Conservation (phyloP, 495 filamentous ascomycete species). For the Sporormia fimetaria region DNA sequence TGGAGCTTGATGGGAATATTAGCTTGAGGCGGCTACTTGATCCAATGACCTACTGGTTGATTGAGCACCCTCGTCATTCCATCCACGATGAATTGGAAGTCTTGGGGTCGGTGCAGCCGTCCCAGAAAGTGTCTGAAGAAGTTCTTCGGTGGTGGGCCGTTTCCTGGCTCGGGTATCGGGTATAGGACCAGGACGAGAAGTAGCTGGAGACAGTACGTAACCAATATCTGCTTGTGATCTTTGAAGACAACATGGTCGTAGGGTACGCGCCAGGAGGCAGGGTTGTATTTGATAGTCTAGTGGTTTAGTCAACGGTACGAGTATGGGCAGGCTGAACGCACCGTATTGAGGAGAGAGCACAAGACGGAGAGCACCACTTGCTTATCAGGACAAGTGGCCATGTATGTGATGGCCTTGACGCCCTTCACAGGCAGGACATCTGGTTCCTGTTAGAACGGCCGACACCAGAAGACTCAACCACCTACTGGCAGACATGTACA, state of each 20-base stretch:
- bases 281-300: conserved; percentile 92
- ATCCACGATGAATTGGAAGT: conserved; percentile 95
- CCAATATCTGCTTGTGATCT: conserved; percentile 81
- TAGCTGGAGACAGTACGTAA: conserved; percentile 84
- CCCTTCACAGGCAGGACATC: conserved; percentile 73
- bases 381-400: conserved; percentile 78
- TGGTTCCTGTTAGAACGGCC: conserved; percentile 25
- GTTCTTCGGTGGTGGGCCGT: conserved; percentile 61
- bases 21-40: conserved; percentile 5
- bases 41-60: conserved; percentile 51
- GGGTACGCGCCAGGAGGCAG: conserved; percentile 84
- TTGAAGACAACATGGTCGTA: conserved; percentile 91
- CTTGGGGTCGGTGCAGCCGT: conserved; percentile 80
- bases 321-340: conserved; percentile 34
- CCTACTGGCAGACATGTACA: conserved; percentile 78
- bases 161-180: conserved; percentile 69
- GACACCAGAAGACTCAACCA: conserved; percentile 1
- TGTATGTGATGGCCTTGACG: conserved; percentile 77
- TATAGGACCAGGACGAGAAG: conserved; percentile 83
- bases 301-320: conserved; percentile 10
- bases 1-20: conserved; percentile 52
- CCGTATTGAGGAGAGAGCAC: conserved; percentile 93
- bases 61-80: conserved; percentile 91
- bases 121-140: conserved; percentile 88
- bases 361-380: conserved; percentile 79